Evolutionary conservation across 257 asterid genomes (phyloP).

Genomic region (Capsicum rhomboideum): DNA sequence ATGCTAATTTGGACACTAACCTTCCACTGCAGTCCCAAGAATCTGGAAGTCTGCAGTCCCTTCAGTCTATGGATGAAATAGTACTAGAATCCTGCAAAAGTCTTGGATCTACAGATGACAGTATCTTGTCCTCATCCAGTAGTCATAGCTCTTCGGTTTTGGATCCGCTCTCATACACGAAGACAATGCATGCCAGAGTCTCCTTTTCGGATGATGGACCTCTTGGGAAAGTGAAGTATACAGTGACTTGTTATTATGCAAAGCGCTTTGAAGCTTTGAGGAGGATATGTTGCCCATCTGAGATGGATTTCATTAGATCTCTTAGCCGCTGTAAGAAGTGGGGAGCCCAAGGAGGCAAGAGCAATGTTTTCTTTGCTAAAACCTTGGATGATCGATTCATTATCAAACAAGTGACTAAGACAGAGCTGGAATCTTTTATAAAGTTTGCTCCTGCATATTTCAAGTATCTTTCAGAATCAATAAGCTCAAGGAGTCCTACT

Average conservation of each 20-base stretch:
- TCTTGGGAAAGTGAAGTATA: slow-evolving; percentile 69
- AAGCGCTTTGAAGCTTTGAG: slow-evolving; percentile 83
- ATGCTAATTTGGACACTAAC: slow-evolving; percentile 26
- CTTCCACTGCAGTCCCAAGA: slow-evolving; percentile 44
- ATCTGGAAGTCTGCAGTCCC: slow-evolving; percentile 35
- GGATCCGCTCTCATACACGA: slow-evolving; percentile 57
- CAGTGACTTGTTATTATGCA: slow-evolving; percentile 73
- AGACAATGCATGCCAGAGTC: slow-evolving; percentile 63
- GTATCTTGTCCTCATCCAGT: slow-evolving; percentile 33
- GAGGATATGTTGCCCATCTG: slow-evolving; percentile 84
- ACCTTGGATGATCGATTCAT: slow-evolving; percentile 92
- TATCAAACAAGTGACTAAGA: slow-evolving; percentile 91
- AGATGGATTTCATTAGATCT: slow-evolving; percentile 68
- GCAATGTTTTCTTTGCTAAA: slow-evolving; percentile 92
- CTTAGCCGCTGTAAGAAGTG: slow-evolving; percentile 95
- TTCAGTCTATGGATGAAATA: slow-evolving; percentile 54
- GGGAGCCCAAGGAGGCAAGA: slow-evolving; percentile 99
- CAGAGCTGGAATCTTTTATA: slow-evolving; percentile 93
- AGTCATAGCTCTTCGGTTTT: slow-evolving; percentile 47
- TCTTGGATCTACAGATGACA: slow-evolving; percentile 65
- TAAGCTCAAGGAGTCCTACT: slow-evolving; percentile 66
- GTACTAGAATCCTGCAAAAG: slow-evolving; percentile 48
- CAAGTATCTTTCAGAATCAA: slow-evolving; percentile 74
- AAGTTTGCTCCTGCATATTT: slow-evolving; percentile 90
- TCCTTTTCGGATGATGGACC: slow-evolving; percentile 55